A percentile compares a stretch with the other conserved stretches of the same genome.
Evolutionary conservation across 495 filamentous ascomycete genomes (phyloP).

Genomic region (Daldinia decipiens): DNA sequence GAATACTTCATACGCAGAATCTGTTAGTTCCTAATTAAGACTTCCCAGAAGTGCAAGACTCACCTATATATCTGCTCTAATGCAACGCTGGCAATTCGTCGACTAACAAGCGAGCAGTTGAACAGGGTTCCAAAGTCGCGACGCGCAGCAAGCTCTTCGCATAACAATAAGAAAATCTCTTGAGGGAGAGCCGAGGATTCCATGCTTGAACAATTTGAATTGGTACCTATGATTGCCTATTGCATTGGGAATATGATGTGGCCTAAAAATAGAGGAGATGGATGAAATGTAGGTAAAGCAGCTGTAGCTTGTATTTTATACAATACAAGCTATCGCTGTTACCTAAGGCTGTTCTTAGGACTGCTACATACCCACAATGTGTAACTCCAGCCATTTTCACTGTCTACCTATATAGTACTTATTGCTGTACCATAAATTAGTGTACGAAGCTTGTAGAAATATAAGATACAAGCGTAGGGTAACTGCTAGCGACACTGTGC

Average conservation of each 20-base stretch:
- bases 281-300: neutral
- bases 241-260: neutral
- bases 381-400: neutral
- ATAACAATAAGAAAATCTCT: slow-evolving; percentile 70
- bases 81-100: slow-evolving; percentile 64
- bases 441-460: neutral
- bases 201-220: slow-evolving; percentile 10
- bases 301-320: slow-evolving; percentile 4
- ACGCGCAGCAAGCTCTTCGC: slow-evolving; percentile 61
- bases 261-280: neutral
- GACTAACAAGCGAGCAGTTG: slow-evolving; percentile 62
- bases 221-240: neutral
- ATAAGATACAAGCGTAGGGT: neutral
- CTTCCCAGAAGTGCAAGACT: slow-evolving; percentile 3
- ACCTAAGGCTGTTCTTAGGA: too few relatives aligned
- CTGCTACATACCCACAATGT: slow-evolving; percentile 1
- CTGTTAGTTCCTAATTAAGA: slow-evolving; percentile 16
- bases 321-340: too few relatives aligned
- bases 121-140: slow-evolving; percentile 68
- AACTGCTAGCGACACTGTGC: slow-evolving; percentile 16
- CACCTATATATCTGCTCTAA: slow-evolving; percentile 73
- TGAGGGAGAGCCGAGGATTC: slow-evolving; percentile 55
- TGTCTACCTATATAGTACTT: slow-evolving; percentile 8
- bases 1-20: slow-evolving; percentile 15
- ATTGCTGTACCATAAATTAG: neutral